Conservation (phyloP, 305 asterid genomes). For the Solanum hybrid region DNA sequence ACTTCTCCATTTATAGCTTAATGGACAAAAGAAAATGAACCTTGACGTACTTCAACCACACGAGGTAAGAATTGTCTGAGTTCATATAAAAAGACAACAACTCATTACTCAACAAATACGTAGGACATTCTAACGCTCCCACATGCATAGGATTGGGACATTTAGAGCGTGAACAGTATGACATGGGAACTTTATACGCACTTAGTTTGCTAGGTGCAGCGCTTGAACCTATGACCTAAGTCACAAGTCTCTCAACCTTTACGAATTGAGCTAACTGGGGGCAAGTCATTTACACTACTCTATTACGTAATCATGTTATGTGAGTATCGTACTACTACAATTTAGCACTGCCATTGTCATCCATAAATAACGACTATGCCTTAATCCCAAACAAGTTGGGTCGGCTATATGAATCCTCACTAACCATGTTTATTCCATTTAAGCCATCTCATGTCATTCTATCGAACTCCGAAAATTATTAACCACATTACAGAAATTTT, state of each 20-base stretch:
- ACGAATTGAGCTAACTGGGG: not conserved
- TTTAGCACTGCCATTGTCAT: not conserved
- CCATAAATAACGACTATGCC: not conserved
- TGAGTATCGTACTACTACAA: not conserved
- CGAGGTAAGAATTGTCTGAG: not conserved
- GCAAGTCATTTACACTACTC: not conserved
- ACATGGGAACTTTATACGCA: not conserved
- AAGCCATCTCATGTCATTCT: not conserved
- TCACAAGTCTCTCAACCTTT: no score
- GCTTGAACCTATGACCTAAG: no score
- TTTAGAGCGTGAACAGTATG: not conserved
- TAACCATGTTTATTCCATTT: not conserved
- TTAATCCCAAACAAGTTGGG: not conserved
- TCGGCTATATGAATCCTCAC: not conserved
- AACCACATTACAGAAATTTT: not conserved
- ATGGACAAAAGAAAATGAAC: not conserved
- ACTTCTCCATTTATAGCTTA: not conserved
- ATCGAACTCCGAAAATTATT: not conserved
- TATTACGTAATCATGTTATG: not conserved
- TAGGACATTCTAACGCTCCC: not conserved
- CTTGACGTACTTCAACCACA: not conserved
- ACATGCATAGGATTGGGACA: not conserved
- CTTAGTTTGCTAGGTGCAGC: no score
- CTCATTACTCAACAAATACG: not conserved
- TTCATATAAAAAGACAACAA: not conserved